Percentiles rank a stretch among this genome's conserved stretches.
Conservation (phyloP, 129 eudicot species). For the Glebionis coronaria region DNA sequence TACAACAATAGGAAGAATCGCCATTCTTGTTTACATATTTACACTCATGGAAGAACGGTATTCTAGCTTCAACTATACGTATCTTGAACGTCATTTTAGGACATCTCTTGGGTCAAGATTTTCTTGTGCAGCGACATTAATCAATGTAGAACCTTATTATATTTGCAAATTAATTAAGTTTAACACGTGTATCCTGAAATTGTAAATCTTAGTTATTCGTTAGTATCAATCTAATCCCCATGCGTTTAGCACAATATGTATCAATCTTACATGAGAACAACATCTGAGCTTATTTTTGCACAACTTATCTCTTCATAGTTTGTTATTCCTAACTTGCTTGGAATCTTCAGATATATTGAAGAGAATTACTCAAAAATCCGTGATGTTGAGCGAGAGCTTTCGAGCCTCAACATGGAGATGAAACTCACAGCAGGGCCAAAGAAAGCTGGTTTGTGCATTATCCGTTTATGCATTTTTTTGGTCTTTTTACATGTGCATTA, state of each 20-base stretch:
- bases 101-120: too few species aligned
- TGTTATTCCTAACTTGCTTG: conserved; percentile 8
- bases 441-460: conserved; percentile 72
- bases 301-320: not conserved
- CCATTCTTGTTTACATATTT: conserved; percentile 1
- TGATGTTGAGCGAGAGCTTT: conserved; percentile 90
- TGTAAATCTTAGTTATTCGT: too few species aligned
- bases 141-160: conserved; percentile 5
- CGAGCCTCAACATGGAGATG: conserved; percentile 80
- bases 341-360: conserved; percentile 67
- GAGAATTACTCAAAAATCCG: conserved; percentile 96
- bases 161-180: not conserved
- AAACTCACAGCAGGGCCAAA: conserved; percentile 98
- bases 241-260: conserved; percentile 9
- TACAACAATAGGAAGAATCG: too few species aligned
- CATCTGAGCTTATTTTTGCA: not conserved
- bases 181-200: not conserved
- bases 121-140: not conserved
- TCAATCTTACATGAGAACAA: not conserved
- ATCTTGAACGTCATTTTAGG: conserved; percentile 8
- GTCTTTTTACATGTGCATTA: not conserved
- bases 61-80: conserved; percentile 6
- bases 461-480: not conserved
- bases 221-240: not conserved
- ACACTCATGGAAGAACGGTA: conserved; percentile 1